phyloP scores from a whole-genome alignment of 2,329 filamentous ascomycete species.

The Tympanopsis confertula region DNA sequence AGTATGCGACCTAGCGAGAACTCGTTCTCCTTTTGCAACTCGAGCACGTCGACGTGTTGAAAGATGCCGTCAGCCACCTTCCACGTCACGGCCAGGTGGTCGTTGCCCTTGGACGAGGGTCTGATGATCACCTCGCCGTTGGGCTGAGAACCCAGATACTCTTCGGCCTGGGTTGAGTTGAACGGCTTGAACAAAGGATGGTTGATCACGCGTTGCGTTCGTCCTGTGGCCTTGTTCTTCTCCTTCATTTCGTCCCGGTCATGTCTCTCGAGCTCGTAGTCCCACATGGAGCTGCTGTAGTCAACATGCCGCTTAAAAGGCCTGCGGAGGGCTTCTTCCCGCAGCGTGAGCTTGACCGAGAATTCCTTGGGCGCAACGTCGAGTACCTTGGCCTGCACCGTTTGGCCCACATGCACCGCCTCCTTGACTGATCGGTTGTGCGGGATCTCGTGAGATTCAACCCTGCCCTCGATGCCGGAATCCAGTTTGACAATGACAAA shows the following conservation, averaged over 20 bases:
- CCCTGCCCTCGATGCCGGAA: constrained; percentile 82
- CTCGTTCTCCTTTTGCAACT: constrained; percentile 93
- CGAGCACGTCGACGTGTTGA: constrained; percentile 93
- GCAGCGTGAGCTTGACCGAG: constrained; percentile 69
- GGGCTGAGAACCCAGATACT: constrained; percentile 77
- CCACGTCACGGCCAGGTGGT: constrained; percentile 94
- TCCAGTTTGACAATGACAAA: constrained; percentile 90
- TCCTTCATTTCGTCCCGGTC: constrained; percentile 77
- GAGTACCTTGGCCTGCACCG: constrained; percentile 74
- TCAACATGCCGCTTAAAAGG: constrained; percentile 62
- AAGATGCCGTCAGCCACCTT: constrained; percentile 95
- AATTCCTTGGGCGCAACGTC: constrained; percentile 82
- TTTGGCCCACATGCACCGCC: constrained; percentile 57
- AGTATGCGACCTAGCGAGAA: constrained; percentile 82
- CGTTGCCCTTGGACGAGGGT: constrained; percentile 85
- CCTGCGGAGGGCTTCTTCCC: constrained; percentile 67
- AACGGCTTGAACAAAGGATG: constrained; percentile 92
- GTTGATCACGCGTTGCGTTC: constrained; percentile 90
- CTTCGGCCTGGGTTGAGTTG: constrained; percentile 83
- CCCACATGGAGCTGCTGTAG: constrained; percentile 73
- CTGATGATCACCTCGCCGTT: constrained; percentile 88
- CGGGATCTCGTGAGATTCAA: constrained; percentile 73
- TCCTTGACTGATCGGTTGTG: constrained; percentile 34
- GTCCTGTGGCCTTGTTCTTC: constrained; percentile 74
- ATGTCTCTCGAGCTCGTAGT: constrained; percentile 65